A percentile compares a stretch with the other conserved stretches of the same genome.
These are phyloP conservation scores for Diplodia corticola DNA, from an alignment of 2,329 filamentous ascomycete species.

Conservation along the genomic window DNA sequence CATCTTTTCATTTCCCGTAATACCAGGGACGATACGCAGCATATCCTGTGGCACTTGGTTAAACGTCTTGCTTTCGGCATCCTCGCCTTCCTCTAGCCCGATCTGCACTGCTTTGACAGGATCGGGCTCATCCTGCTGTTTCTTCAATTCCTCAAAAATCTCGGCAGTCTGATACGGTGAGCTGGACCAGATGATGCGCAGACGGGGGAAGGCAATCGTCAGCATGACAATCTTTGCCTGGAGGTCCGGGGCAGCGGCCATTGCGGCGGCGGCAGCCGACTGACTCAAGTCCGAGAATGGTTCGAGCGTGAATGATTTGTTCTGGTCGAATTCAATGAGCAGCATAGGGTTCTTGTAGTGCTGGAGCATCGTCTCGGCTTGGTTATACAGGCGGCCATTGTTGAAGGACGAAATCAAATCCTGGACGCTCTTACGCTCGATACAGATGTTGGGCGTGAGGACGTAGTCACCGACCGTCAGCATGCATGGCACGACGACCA, in stretches of 20 bases:
- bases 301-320: conserved; percentile 92
- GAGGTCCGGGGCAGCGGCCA: conserved; percentile 64
- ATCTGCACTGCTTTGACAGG: conserved; percentile 82
- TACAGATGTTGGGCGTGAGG: conserved; percentile 83
- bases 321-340: conserved; percentile 95
- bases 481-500: conserved; percentile 90
- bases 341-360: conserved; percentile 90
- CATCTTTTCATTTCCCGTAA: conserved; percentile 68
- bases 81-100: conserved; percentile 66
- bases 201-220: conserved; percentile 83
- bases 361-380: conserved; percentile 90
- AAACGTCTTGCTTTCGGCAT: conserved; percentile 64
- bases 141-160: conserved; percentile 93
- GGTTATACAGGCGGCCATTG: conserved; percentile 86
- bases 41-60: conserved; percentile 89
- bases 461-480: conserved; percentile 97
- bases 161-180: conserved; percentile 95
- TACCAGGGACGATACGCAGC: conserved; percentile 79
- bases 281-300: conserved; percentile 57
- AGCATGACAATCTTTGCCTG: conserved; percentile 91
- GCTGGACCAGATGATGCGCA: conserved; percentile 91
- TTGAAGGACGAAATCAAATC: conserved; percentile 91
- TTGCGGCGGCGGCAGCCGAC: conserved; percentile 60
- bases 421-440: conserved; percentile 90
- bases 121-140: conserved; percentile 85